Percentiles rank a stretch among this genome's conserved stretches.
Evolutionary conservation across 2,329 filamentous ascomycete genomes (phyloP).

Genomic region (Periglandula ipomoeae): DNA sequence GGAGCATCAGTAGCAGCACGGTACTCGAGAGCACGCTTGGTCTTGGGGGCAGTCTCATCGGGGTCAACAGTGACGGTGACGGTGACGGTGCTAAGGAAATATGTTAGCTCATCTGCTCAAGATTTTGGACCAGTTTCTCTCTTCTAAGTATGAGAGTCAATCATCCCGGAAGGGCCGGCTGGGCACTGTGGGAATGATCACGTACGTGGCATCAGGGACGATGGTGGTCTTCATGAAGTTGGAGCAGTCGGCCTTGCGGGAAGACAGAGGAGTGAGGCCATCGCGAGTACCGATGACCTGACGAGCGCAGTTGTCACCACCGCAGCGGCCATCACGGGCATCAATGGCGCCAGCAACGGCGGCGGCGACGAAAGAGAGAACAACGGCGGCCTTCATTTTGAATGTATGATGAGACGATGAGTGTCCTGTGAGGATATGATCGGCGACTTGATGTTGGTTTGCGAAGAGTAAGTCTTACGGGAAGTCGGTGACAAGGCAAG

Average conservation of each 20-base stretch:
- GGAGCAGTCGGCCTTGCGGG: constrained; percentile 30
- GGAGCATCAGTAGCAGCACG: constrained; percentile 24
- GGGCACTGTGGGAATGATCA: constrained; percentile 19
- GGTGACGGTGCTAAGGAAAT: constrained; percentile 21
- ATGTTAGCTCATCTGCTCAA: not conserved
- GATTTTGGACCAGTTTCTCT: not conserved
- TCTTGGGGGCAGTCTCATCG: constrained; percentile 16
- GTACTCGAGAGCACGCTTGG: constrained; percentile 20
- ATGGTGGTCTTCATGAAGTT: constrained; percentile 31
- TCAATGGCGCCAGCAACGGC: constrained; percentile 27
- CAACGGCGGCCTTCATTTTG: constrained; percentile 32
- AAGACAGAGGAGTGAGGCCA: constrained; percentile 24
- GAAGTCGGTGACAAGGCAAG: constrained; percentile 2
- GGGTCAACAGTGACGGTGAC: constrained; percentile 29
- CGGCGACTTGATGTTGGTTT: constrained; percentile 1
- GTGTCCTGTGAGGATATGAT: not conserved
- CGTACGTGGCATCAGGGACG: constrained; percentile 31
- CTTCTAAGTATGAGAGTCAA: too few species aligned
- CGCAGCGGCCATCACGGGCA: constrained; percentile 24
- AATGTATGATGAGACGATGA: constrained; percentile 1
- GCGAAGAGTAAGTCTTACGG: not conserved
- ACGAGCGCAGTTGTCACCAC: constrained; percentile 37
- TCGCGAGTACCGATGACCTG: constrained; percentile 33
- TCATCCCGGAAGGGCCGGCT: not conserved
- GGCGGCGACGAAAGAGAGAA: constrained; percentile 27